Evolutionary conservation across 2,329 filamentous ascomycete species (phyloP).

Genomic region (Microdochium paspali): DNA sequence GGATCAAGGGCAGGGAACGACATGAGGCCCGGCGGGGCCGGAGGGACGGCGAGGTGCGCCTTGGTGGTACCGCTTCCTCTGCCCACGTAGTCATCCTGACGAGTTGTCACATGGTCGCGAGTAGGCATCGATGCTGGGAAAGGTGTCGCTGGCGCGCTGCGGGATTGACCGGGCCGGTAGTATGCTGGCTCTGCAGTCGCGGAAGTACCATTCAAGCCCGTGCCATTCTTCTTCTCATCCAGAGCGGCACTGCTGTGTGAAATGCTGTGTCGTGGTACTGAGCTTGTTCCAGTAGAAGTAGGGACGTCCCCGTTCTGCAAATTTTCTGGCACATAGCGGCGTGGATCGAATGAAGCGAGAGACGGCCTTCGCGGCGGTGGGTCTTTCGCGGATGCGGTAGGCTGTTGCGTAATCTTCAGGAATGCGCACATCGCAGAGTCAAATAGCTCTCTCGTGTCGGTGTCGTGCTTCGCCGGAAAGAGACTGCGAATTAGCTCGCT

Average conservation of each 20-base stretch:
- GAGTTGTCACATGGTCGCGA: background rate
- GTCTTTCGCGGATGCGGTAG: background rate
- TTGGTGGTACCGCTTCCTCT: no score
- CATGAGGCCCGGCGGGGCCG: background rate
- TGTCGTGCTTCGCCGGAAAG: conserved; percentile 52
- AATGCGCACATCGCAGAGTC: conserved; percentile 46
- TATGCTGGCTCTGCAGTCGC: background rate
- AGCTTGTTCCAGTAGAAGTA: background rate
- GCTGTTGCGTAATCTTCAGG: conserved; percentile 9
- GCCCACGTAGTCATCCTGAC: no score
- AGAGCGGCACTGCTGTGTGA: background rate
- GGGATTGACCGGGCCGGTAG: background rate
- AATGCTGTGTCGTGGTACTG: background rate
- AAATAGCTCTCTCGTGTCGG: conserved; percentile 48
- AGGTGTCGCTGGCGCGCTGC: background rate
- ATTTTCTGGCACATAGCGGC: background rate
- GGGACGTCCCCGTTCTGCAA: background rate
- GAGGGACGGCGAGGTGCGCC: background rate
- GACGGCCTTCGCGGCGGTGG: background rate
- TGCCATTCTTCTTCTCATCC: background rate
- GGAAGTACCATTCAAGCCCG: background rate
- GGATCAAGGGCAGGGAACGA: background rate
- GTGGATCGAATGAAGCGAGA: background rate
- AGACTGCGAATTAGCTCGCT: conserved; percentile 68
- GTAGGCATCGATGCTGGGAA: background rate